A percentile compares a stretch with the other conserved stretches of the same genome.
Conservation (phyloP, 768 basidiomycete genomes). For the Cystobasidium tubakii region DNA sequence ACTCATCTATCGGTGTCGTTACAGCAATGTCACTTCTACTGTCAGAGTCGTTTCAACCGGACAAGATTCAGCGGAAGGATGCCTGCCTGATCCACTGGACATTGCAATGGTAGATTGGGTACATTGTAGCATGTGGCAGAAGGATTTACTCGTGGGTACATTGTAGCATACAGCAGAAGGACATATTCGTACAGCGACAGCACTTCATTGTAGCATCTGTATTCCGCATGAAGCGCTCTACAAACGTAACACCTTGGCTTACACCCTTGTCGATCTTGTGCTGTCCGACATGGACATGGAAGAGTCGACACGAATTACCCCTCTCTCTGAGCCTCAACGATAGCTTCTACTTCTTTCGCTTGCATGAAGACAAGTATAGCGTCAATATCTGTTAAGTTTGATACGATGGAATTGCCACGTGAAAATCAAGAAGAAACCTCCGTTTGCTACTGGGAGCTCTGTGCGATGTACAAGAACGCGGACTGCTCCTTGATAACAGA, state of each 20-base stretch:
- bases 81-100: neutral
- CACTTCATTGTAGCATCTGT: too few species aligned
- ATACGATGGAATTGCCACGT: conserved; percentile 88
- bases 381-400: conserved; percentile 57
- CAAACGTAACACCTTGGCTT: too few species aligned
- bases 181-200: neutral
- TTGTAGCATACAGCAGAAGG: neutral
- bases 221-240: too few species aligned
- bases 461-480: conserved; percentile 76
- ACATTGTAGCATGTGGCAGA: too few species aligned
- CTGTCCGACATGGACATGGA: neutral
- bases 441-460: conserved; percentile 67
- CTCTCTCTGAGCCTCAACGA: conserved; percentile 18
- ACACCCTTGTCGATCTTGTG: too few species aligned
- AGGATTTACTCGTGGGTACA: neutral
- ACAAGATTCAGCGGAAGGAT: neutral
- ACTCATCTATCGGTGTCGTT: neutral
- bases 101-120: neutral
- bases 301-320: too few species aligned
- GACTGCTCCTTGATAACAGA: conserved; percentile 81
- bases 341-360: conserved; percentile 36
- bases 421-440: conserved; percentile 86
- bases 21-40: conserved; percentile 2
- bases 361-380: conserved; percentile 38
- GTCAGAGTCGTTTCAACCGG: conserved; percentile 7